Base-by-base conservation (phyloP, 2,329 filamentous ascomycete genomes). In the Trichoderma hamatum region DNA sequence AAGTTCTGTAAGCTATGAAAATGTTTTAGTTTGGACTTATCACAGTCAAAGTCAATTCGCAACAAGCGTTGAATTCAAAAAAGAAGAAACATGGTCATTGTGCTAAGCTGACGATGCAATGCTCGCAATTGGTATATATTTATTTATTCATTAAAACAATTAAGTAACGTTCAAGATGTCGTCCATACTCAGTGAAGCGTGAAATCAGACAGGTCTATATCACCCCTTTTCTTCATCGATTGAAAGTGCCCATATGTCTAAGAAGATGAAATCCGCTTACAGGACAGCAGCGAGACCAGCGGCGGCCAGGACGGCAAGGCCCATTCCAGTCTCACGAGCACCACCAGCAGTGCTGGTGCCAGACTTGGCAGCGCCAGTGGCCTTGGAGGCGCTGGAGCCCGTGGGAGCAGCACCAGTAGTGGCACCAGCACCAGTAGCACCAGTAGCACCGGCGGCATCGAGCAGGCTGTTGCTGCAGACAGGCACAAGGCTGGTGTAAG, bases 281-380 rank as follows among this genome's bases (percentile, higher is more conserved):
- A 79, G 71, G 54, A 75, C 73, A 69, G 72, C 76, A 65, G 73
- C 72, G 52, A 78, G 46, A 36, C 76, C 76, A 30, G 74, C 77
- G 63, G 74, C 77, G 19, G 74, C 78, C 16, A 76, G 67, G n/a
- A 74, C 78, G 5, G 76, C 77, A 62, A 76, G 67, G 64, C 73
- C 74, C 71, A 76, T 73, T 59, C 72, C 77, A 9, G 75, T 72
- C 70, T 76, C 72, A 21, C 72, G 72, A 30, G 74, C 69, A 39
- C 70, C 72, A 28, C 61, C 72, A 26, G 63, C 49, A 5, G 70
- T 60, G 66, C 52, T 24, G n/a, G 64, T 61, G 7, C 56, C 52
- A 9, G 55, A 49, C 24, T 39, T n/a, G 56, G 65, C 6, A 13
- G 26, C 46, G 34, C 65, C 30, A 43, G 39, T n/a, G 19, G 39